Evolutionary conservation across 1,139 yeast species (phyloP).

Genomic region (Hanseniaspora sp.): DNA sequence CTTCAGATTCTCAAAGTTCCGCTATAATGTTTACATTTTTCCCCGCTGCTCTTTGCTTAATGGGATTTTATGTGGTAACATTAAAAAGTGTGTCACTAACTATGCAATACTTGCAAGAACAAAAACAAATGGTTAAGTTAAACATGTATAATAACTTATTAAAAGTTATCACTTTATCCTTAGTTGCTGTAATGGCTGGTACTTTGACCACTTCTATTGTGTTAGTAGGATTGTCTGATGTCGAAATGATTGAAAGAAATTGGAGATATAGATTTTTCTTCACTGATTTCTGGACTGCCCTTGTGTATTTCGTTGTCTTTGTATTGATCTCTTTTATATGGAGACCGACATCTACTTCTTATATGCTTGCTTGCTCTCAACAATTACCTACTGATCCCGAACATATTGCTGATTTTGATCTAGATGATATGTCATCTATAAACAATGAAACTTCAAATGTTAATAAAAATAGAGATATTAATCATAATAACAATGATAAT

Average conservation of each 20-base stretch:
- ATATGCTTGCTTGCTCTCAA: constrained; percentile 87
- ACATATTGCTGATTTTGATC: constrained; percentile 62
- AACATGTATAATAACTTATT: constrained; percentile 73
- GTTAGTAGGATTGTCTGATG: constrained; percentile 59
- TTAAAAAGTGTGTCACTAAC: constrained; percentile 65
- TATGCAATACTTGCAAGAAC: constrained; percentile 60
- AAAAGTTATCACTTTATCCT: constrained; percentile 58
- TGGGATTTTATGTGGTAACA: constrained; percentile 64
- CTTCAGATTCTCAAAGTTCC: constrained; percentile 35
- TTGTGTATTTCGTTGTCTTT: constrained; percentile 75
- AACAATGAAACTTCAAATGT: constrained; percentile 34
- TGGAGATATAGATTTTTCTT: constrained; percentile 90
- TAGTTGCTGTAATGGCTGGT: constrained; percentile 50
- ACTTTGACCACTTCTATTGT: constrained; percentile 60
- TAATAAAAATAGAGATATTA: constrained; percentile 20
- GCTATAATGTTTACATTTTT: constrained; percentile 39
- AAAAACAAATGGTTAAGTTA: constrained; percentile 84
- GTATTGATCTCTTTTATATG: constrained; percentile 79
- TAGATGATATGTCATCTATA: constrained; percentile 59
- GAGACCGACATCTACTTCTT: constrained; percentile 95
- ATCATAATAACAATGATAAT: constrained; percentile 19
- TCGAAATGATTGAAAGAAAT: constrained; percentile 70
- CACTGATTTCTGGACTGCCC: constrained; percentile 90
- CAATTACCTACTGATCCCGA: constrained; percentile 79
- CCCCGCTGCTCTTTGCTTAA: constrained; percentile 63